Conservation (phyloP, 228 moss, liverwort and hornwort genomes). For the Sphagnum fallax region DNA sequence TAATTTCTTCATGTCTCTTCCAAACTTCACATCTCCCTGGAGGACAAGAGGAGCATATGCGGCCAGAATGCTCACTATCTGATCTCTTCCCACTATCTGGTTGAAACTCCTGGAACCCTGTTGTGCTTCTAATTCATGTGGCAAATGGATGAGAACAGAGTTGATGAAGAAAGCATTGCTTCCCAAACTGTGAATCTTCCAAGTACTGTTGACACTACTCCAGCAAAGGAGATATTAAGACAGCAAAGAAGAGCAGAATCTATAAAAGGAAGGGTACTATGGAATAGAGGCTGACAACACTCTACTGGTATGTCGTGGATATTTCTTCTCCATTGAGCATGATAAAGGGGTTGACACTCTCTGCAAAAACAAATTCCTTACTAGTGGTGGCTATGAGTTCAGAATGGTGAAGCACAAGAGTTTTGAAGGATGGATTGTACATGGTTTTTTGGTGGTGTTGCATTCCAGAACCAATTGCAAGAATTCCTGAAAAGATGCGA, state of each 20-base stretch:
- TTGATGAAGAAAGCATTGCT: no score
- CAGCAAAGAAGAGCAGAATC: conserved; percentile 62
- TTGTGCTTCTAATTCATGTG: no score
- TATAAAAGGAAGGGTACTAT: conserved; percentile 87
- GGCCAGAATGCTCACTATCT: no score
- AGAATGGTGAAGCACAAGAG: not conserved
- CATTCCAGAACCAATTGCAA: conserved; percentile 76
- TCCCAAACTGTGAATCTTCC: no score
- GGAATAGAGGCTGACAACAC: conserved; percentile 86
- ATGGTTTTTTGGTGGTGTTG: not conserved
- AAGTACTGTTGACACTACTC: no score
- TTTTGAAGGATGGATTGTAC: not conserved
- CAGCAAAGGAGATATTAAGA: conserved; percentile 45
- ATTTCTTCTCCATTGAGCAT: not conserved
- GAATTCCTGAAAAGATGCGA: conserved; percentile 66
- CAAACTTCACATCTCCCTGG: no score
- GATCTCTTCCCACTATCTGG: no score
- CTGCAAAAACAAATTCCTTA: not conserved
- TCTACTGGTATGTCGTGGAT: conserved; percentile 35
- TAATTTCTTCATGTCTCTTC: no score
- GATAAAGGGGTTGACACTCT: not conserved
- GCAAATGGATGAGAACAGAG: no score
- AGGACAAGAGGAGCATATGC: no score
- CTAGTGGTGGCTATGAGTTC: not conserved
- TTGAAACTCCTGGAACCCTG: no score